Conservation (phyloP, 2,329 filamentous ascomycete species). For the Lasiodiplodia gonubiensis region DNA sequence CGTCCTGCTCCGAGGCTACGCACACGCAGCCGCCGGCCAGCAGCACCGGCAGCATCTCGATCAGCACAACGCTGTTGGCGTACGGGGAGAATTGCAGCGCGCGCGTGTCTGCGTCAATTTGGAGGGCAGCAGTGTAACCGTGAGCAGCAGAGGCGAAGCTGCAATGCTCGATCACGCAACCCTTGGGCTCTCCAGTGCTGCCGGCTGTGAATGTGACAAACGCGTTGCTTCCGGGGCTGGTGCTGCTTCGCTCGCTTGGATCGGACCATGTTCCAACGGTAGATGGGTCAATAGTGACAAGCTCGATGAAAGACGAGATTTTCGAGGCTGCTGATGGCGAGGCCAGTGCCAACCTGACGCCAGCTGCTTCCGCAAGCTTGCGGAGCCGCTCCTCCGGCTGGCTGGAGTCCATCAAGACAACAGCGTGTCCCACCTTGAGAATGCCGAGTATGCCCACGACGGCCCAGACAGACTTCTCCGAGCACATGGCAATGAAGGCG, state of each 20-base stretch:
- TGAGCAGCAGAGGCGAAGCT: constrained; percentile 37
- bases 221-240: constrained; percentile 5
- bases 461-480: constrained; percentile 34
- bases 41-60: constrained; percentile 44
- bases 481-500: constrained; percentile 40
- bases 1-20: constrained; percentile 53
- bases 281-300: neutral
- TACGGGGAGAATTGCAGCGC: constrained; percentile 47
- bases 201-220: constrained; percentile 36
- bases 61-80: constrained; percentile 44
- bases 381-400: constrained; percentile 39
- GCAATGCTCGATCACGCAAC: constrained; percentile 40
- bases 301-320: neutral
- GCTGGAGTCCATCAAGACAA: constrained; percentile 41
- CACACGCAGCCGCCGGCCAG: constrained; percentile 44
- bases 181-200: constrained; percentile 35
- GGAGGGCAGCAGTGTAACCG: constrained; percentile 12
- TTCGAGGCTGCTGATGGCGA: neutral
- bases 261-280: neutral
- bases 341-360: constrained; percentile 28
- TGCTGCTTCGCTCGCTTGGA: neutral
- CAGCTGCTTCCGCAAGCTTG: constrained; percentile 29
- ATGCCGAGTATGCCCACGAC: constrained; percentile 44
- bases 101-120: constrained; percentile 38
- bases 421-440: constrained; percentile 37